Evolutionary conservation across 129 eudicot genomes (phyloP).

Genomic region (Chrysanthemum makinoi): DNA sequence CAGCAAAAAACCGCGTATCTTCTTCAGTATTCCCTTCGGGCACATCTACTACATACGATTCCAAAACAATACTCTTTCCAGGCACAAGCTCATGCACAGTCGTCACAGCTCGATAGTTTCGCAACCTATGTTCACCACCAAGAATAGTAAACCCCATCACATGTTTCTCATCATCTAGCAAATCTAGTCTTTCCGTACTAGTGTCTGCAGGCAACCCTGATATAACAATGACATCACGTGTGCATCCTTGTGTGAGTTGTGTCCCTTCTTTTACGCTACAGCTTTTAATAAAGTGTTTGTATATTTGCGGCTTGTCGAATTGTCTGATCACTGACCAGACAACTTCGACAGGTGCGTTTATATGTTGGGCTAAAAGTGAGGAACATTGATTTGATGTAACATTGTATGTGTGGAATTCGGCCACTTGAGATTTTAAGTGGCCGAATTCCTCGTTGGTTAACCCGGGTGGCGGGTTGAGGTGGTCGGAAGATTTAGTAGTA

Average conservation of each 20-base stretch:
- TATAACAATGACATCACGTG: conserved; percentile 67
- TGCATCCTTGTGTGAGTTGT: conserved; percentile 41
- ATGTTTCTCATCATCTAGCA: conserved; percentile 59
- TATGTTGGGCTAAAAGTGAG: conserved; percentile 63
- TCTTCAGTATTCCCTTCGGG: conserved; percentile 85
- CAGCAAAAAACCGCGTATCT: conserved; percentile 84
- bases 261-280: conserved; percentile 32
- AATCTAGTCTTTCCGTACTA: conserved; percentile 69
- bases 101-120: conserved; percentile 68
- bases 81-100: conserved; percentile 49
- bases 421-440: conserved; percentile 25
- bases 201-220: conserved; percentile 87
- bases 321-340: conserved; percentile 78
- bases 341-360: conserved; percentile 60
- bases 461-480: conserved; percentile 41
- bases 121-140: conserved; percentile 82
- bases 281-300: conserved; percentile 91
- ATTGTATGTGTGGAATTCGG: conserved; percentile 71
- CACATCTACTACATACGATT: conserved; percentile 73
- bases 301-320: conserved; percentile 75
- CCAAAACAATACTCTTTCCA: conserved; percentile 53
- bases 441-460: conserved; percentile 49
- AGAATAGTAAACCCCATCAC: conserved; percentile 67
- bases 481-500: conserved; percentile 35
- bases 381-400: conserved; percentile 61